Evolutionary conservation across 1,284 basidiomycete species (phyloP).

Genomic region (Phlebopus sp.): DNA sequence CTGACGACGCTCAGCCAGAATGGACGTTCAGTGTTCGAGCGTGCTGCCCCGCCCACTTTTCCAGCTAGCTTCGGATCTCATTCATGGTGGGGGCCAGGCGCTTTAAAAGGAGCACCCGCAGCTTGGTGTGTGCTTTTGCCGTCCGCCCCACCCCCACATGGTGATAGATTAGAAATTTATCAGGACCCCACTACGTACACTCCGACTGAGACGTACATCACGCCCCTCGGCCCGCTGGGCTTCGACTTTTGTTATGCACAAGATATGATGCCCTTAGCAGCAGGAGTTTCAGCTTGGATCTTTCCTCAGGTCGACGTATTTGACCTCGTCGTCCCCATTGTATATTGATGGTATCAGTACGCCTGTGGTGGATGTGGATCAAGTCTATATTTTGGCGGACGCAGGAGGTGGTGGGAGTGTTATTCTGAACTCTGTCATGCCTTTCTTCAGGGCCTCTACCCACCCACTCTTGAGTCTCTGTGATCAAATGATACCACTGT

Average conservation of each 20-base stretch:
- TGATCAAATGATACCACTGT: slow-evolving; percentile 45
- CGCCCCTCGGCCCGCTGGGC: slow-evolving; percentile 36
- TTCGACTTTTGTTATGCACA: no score
- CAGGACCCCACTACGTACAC: slow-evolving; percentile 29
- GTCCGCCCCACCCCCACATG: slow-evolving; percentile 37
- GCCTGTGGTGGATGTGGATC: slow-evolving; percentile 18
- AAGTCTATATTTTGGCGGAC: slow-evolving; percentile 31
- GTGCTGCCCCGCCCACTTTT: no score
- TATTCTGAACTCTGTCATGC: slow-evolving; percentile 31
- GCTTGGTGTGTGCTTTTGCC: slow-evolving; percentile 21
- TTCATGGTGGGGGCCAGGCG: no score
- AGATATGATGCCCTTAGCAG: not conserved
- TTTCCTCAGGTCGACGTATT: slow-evolving; percentile 34
- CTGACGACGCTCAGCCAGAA: no score
- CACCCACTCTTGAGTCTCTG: slow-evolving; percentile 31
- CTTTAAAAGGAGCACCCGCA: not conserved
- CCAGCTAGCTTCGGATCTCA: no score
- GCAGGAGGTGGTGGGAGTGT: slow-evolving; percentile 46
- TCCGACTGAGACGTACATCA: slow-evolving; percentile 37
- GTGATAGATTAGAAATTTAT: slow-evolving; percentile 35
- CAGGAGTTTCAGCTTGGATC: slow-evolving; percentile 37
- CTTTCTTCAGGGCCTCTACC: slow-evolving; percentile 40
- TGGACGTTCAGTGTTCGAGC: no score
- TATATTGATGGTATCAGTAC: slow-evolving; percentile 31
- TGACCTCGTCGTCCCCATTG: slow-evolving; percentile 18